Conservation (phyloP, 2,329 filamentous ascomycete species). For the Neopestalotiopsis rosae region DNA sequence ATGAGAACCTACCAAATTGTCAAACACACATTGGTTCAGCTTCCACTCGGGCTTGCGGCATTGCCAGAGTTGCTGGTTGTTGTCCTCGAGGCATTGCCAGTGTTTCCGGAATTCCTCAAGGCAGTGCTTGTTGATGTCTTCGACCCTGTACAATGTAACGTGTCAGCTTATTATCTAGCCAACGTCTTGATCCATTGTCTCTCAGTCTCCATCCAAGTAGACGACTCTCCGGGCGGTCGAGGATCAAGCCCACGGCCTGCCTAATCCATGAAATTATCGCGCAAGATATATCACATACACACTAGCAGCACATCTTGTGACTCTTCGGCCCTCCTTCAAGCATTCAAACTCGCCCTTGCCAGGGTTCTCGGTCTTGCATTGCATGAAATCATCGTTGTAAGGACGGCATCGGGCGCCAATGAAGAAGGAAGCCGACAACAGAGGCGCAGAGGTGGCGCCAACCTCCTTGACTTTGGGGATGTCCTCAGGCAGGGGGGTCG, state of each 20-base stretch:
- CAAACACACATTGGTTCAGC: constrained; percentile 93
- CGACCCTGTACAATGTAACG: constrained; percentile 63
- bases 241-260: neutral
- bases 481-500: constrained; percentile 88
- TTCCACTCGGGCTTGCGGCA: constrained; percentile 87
- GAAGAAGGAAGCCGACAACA: constrained; percentile 92
- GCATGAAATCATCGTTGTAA: constrained; percentile 99
- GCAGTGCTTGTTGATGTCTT: constrained; percentile 96
- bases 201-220: neutral
- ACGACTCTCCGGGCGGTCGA: neutral
- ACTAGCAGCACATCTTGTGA: constrained; percentile 93
- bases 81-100: constrained; percentile 95
- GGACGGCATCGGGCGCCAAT: constrained; percentile 93
- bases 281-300: constrained; percentile 69
- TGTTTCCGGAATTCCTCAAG: constrained; percentile 89
- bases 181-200: constrained; percentile 10
- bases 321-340: constrained; percentile 93
- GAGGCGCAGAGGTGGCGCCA: constrained; percentile 88
- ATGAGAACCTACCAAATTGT: constrained; percentile 79
- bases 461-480: constrained; percentile 95
- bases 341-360: constrained; percentile 93
- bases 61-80: constrained; percentile 98
- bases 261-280: neutral
- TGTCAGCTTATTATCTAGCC: constrained; percentile 21
- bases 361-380: constrained; percentile 95